Evolutionary conservation across 768 basidiomycete genomes (phyloP).

Genomic region (Boletus vinaceobasis): DNA sequence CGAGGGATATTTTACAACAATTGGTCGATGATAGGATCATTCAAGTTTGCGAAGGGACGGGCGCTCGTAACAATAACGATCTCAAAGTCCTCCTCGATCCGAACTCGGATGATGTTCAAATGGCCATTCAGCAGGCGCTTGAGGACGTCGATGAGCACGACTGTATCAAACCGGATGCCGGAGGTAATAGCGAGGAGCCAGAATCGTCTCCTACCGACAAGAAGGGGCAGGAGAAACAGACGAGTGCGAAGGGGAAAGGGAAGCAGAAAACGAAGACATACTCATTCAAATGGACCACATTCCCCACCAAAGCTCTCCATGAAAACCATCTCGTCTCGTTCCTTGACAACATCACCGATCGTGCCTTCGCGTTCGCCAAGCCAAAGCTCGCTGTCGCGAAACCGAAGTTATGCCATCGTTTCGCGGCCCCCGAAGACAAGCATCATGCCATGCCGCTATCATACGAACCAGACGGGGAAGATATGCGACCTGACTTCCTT

Average conservation of each 20-base stretch:
- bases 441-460: not conserved
- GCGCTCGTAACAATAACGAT: no score
- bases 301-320: no score
- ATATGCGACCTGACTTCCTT: not conserved
- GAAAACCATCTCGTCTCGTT: not conserved
- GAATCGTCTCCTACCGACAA: not conserved
- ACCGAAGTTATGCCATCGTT: no score
- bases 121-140: not conserved
- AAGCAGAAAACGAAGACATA: no score
- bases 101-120: no score
- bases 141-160: not conserved
- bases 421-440: no score
- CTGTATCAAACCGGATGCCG: not conserved
- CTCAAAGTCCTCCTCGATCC: not conserved
- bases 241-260: not conserved
- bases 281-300: no score
- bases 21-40: not conserved
- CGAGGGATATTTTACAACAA: no score
- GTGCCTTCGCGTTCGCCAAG: no score
- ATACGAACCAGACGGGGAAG: conserved; percentile 1
- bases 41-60: not conserved
- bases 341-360: not conserved
- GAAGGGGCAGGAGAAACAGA: no score
- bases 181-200: not conserved
- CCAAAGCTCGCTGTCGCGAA: not conserved